Evolutionary conservation across 129 eudicot genomes (phyloP), one percentile per base, ranked within the genome.

Genomic region (Ambrosia trifida): DNA sequence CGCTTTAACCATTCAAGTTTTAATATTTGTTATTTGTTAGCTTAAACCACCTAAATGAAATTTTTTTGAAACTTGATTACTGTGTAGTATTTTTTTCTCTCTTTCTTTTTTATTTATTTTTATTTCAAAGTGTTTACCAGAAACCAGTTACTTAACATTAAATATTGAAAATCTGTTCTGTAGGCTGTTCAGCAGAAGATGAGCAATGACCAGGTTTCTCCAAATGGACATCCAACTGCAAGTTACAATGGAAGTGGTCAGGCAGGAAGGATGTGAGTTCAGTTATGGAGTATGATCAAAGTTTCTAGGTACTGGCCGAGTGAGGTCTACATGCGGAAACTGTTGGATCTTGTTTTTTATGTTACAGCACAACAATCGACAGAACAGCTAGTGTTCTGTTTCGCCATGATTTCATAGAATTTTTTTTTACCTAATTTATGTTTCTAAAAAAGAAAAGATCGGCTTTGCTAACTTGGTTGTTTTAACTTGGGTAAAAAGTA

Each of bases 101-200:
- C n/a, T n/a, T n/a, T n/a, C n/a, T n/a, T n/a, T n/a, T n/a, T n/a
- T n/a, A n/a, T n/a, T n/a, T n/a, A n/a, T n/a, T n/a, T n/a, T 11
- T 56, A 4, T 31, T 13, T 12, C 17, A 31, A 58, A 58, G 30
- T 31, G 12, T 59, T 59, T 59, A 30, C 41, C 2, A 13, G n/a
- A 59, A 13, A 59, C 9, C 43, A 13, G 40, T 59, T 28, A 14
- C 11, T 59, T 59, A 59, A 12, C 4, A 4, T 59, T 31, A 13
- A 32, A 28, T 57, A 1, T 31, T 59, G 41, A 31, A 28, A 12
- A 4, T 10, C 4, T 9, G 66, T 60, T 24, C 16, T 36, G 30
- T 69, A 92, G 98, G 96, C 98, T 60, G 81, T 93, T 63, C 96
- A 93, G 76, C 96, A 84, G 74, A 93, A 89, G 68, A 13, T 85